These are phyloP conservation scores for Cladophialophora psammophila DNA, from an alignment of 2,329 filamentous ascomycete genomes.

Conservation along the genomic window DNA sequence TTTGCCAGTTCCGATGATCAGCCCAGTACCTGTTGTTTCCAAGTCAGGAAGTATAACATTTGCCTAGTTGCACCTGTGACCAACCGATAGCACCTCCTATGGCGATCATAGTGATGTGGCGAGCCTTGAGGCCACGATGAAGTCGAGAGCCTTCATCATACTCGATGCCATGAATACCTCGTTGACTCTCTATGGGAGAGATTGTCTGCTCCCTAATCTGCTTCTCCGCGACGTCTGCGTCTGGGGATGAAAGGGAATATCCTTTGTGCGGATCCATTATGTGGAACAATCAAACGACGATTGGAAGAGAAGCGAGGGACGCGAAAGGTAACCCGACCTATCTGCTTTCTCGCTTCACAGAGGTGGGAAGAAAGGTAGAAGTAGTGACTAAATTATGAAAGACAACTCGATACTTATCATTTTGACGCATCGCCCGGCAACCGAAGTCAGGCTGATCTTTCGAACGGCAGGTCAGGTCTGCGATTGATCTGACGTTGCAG, in stretches of 20 bases:
- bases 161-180: slow-evolving; percentile 18
- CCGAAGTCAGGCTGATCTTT: neutral
- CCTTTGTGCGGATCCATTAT: slow-evolving; percentile 20
- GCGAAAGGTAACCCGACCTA: neutral
- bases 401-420: slow-evolving; percentile 14
- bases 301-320: neutral
- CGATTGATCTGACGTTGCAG: slow-evolving; percentile 4
- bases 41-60: neutral
- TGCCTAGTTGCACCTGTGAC: neutral
- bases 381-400: neutral
- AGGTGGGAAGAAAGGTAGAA: neutral
- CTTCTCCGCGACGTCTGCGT: slow-evolving; percentile 23
- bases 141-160: slow-evolving; percentile 38
- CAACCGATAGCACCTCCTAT: slow-evolving; percentile 53
- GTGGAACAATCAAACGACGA: neutral
- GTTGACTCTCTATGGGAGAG: slow-evolving; percentile 14
- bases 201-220: slow-evolving; percentile 8
- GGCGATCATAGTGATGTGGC: slow-evolving; percentile 54
- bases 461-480: neutral
- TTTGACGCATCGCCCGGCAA: neutral
- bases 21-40: slow-evolving; percentile 43
- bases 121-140: slow-evolving; percentile 52
- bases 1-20: slow-evolving; percentile 72
- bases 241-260: slow-evolving; percentile 19
- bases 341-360: neutral